These are phyloP conservation scores for Russula earlei DNA, from an alignment of 768 basidiomycete species.

Conservation along the genomic window DNA sequence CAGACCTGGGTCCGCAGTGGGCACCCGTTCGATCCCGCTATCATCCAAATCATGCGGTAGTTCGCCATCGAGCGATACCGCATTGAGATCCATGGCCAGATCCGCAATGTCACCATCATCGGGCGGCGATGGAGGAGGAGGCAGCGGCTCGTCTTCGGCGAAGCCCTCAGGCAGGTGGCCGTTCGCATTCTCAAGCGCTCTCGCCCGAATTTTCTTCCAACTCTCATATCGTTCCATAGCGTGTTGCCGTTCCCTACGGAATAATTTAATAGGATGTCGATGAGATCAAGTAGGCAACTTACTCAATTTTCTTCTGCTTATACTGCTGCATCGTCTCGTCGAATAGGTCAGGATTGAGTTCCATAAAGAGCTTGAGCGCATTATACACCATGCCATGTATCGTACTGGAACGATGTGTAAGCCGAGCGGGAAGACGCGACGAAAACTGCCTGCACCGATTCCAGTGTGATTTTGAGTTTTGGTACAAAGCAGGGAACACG, in stretches of 20 bases:
- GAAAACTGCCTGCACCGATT: slow-evolving; percentile 61
- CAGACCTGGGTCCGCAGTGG: slow-evolving; percentile 85
- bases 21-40: slow-evolving; percentile 77
- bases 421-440: neutral
- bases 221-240: slow-evolving; percentile 78
- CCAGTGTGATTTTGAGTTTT: slow-evolving; percentile 96
- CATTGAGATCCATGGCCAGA: slow-evolving; percentile 81
- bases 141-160: slow-evolving; percentile 54
- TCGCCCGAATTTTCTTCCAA: slow-evolving; percentile 80
- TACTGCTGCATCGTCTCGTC: slow-evolving; percentile 91
- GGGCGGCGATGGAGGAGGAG: slow-evolving; percentile 68
- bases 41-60: slow-evolving; percentile 63
- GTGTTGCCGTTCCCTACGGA: slow-evolving; percentile 72
- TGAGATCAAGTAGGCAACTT: neutral
- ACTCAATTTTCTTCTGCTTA: slow-evolving; percentile 82
- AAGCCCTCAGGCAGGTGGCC: slow-evolving; percentile 67
- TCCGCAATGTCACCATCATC: slow-evolving; percentile 86
- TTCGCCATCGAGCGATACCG: slow-evolving; percentile 67
- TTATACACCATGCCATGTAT: slow-evolving; percentile 99
- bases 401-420: slow-evolving; percentile 46
- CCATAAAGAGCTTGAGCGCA: slow-evolving; percentile 97
- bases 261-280: neutral
- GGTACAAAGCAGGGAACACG: slow-evolving; percentile 93
- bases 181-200: slow-evolving; percentile 60
- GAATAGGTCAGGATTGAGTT: slow-evolving; percentile 94